Percentiles rank a stretch among this genome's conserved stretches.
Conservation (phyloP, 2,329 filamentous ascomycete genomes). For the Cladosporium sp. region DNA sequence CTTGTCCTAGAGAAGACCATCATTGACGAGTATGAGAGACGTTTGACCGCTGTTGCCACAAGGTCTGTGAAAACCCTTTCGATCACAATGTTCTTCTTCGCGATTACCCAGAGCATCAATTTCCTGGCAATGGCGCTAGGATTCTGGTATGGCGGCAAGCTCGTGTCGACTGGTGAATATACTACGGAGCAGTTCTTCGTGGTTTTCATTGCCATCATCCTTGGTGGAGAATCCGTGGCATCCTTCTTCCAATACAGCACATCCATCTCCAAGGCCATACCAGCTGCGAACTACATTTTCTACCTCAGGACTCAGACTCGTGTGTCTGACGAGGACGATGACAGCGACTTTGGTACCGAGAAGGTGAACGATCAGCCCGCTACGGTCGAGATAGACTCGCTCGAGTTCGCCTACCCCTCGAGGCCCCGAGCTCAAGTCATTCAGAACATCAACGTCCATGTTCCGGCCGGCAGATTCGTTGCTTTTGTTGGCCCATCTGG, state of each 20-base stretch:
- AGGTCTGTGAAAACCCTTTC: constrained; percentile 14
- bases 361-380: constrained; percentile 18
- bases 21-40: constrained; percentile 26
- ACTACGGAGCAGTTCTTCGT: constrained; percentile 48
- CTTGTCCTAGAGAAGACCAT: constrained; percentile 30
- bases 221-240: constrained; percentile 64
- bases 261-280: constrained; percentile 33
- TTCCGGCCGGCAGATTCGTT: constrained; percentile 52
- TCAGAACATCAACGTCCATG: constrained; percentile 32
- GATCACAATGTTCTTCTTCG: constrained; percentile 25
- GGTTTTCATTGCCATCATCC: constrained; percentile 59
- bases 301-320: constrained; percentile 38
- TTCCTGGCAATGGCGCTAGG: constrained; percentile 31
- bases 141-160: constrained; percentile 34
- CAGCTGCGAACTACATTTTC: constrained; percentile 42
- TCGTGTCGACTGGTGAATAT: constrained; percentile 32
- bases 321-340: constrained; percentile 13
- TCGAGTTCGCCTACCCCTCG: constrained; percentile 38
- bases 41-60: constrained; percentile 5
- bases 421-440: constrained; percentile 36
- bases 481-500: constrained; percentile 68
- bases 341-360: constrained; percentile 33
- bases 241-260: constrained; percentile 61
- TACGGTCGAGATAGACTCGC: constrained; percentile 31
- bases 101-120: constrained; percentile 31